A percentile compares a stretch with the other conserved stretches of the same genome.
phyloP scores from a whole-genome alignment of 2,329 filamentous ascomycete species.

The Paraconiothyrium brasiliense region DNA sequence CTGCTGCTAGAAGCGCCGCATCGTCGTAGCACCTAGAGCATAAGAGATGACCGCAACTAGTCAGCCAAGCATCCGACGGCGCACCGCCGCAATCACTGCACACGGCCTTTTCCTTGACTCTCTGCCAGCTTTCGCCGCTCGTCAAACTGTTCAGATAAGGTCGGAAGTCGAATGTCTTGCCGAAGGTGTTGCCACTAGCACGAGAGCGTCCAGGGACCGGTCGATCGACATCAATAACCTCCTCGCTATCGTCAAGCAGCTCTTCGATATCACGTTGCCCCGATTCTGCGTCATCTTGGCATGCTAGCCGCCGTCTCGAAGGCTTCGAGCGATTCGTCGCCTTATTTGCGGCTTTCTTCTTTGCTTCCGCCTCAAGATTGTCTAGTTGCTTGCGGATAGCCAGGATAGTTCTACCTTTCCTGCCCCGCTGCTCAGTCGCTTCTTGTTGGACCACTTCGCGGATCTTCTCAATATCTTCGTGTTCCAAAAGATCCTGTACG shows the following conservation, averaged over 20 bases:
- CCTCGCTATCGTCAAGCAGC: slow-evolving; percentile 11
- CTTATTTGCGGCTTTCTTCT: slow-evolving; percentile 22
- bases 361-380: slow-evolving; percentile 28
- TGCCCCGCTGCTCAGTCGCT: slow-evolving; percentile 21
- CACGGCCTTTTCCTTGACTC: slow-evolving; percentile 52
- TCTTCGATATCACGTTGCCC: slow-evolving; percentile 12
- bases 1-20: slow-evolving; percentile 40
- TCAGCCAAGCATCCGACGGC: slow-evolving; percentile 55
- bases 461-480: slow-evolving; percentile 57
- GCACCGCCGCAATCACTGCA: slow-evolving; percentile 56
- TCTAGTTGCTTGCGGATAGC: slow-evolving; percentile 44
- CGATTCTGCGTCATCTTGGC: slow-evolving; percentile 6
- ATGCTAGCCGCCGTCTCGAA: neutral
- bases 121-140: slow-evolving; percentile 46
- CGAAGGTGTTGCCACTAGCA: slow-evolving; percentile 45
- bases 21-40: slow-evolving; percentile 60
- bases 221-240: slow-evolving; percentile 18
- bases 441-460: slow-evolving; percentile 41
- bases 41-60: slow-evolving; percentile 65
- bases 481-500: slow-evolving; percentile 56
- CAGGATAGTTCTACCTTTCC: slow-evolving; percentile 29
- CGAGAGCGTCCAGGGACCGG: slow-evolving; percentile 8
- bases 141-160: slow-evolving; percentile 52
- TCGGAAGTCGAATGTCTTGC: slow-evolving; percentile 52
- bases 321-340: slow-evolving; percentile 15